These are phyloP conservation scores for Sedum album DNA, from an alignment of 164 flowering plant genomes.

Conservation along the genomic window DNA sequence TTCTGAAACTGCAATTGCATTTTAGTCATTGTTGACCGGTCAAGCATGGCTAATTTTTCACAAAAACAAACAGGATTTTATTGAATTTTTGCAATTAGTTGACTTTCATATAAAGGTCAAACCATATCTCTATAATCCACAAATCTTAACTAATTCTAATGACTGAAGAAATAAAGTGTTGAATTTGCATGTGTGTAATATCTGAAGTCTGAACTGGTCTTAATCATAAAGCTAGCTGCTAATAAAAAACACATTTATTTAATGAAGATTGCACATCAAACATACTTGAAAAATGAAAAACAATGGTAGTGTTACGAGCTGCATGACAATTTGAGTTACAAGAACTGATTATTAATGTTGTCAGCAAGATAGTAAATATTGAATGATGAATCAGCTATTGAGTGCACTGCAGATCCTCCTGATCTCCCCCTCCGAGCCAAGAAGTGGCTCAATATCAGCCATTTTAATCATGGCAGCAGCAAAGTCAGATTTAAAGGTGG, in stretches of 20 bases:
- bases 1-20: too few relatives aligned
- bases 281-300: background rate
- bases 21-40: too few relatives aligned
- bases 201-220: too few relatives aligned
- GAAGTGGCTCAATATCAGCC: conserved; percentile 31
- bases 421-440: conserved; percentile 19
- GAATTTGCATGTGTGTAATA: background rate
- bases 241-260: background rate
- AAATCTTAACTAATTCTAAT: background rate
- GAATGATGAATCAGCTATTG: background rate
- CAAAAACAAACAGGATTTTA: background rate
- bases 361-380: background rate
- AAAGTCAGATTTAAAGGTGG: conserved; percentile 23
- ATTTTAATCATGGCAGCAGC: conserved; percentile 39
- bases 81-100: background rate
- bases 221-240: background rate
- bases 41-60: too few relatives aligned
- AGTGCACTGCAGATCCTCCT: conserved; percentile 17
- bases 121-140: background rate
- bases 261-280: background rate
- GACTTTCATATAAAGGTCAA: background rate
- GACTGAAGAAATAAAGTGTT: background rate
- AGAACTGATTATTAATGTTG: background rate
- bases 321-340: background rate
- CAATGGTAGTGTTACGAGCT: background rate